These are phyloP conservation scores for Saitozyma sp. DNA, from an alignment of 768 basidiomycete species.

Conservation along the genomic window DNA sequence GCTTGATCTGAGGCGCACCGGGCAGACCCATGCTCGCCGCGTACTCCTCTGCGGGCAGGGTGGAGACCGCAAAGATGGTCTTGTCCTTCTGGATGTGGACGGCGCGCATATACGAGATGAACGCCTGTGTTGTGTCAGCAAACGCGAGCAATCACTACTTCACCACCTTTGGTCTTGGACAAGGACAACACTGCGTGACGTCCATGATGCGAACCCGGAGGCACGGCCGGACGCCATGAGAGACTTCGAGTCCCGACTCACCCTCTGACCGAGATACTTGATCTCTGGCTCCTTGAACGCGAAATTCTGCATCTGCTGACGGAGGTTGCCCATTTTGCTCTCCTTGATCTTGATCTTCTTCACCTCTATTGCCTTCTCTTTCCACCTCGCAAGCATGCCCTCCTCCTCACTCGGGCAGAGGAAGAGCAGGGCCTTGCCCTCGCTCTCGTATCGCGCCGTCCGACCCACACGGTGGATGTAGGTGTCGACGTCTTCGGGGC, in stretches of 20 bases:
- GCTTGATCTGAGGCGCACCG: conserved; percentile 93
- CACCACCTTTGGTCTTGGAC: background rate
- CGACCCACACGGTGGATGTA: conserved; percentile 96
- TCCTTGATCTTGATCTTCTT: conserved; percentile 79
- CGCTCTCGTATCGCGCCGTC: conserved; percentile 88
- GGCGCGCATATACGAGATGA: conserved; percentile 92
- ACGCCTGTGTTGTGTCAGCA: conserved; percentile 62
- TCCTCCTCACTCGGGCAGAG: conserved; percentile 88
- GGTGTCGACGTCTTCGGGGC: conserved; percentile 94
- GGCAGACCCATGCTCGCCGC: conserved; percentile 89
- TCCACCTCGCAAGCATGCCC: conserved; percentile 74
- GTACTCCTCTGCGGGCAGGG: conserved; percentile 77
- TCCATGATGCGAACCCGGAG: background rate
- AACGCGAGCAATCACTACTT: conserved; percentile 3
- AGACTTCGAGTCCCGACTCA: conserved; percentile 54
- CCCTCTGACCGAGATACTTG: conserved; percentile 92
- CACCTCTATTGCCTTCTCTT: conserved; percentile 68
- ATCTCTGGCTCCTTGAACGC: conserved; percentile 94
- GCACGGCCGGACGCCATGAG: background rate
- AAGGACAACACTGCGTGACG: background rate
- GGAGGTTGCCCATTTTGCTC: conserved; percentile 80
- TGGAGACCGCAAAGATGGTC: conserved; percentile 78
- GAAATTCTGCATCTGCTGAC: conserved; percentile 85
- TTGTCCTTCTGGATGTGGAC: conserved; percentile 93
- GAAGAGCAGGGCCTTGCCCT: conserved; percentile 80